Evolutionary conservation across 805 yeast genomes (phyloP).

Genomic region (Myxozyma mucilagina): DNA sequence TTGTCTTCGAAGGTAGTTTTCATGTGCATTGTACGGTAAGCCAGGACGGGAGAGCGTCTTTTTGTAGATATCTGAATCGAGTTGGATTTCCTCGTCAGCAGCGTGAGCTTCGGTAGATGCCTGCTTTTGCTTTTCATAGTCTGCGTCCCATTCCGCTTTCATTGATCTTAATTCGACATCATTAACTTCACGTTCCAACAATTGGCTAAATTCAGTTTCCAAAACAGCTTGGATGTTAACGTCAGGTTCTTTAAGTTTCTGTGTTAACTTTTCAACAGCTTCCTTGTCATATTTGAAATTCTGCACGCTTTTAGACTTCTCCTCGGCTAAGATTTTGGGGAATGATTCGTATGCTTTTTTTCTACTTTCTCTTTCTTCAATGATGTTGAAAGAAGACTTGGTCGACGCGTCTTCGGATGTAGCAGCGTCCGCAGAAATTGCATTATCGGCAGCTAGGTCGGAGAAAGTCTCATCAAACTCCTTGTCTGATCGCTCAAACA

Average conservation of each 20-base stretch:
- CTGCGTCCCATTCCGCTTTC: neutral
- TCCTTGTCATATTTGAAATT: neutral
- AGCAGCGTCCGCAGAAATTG: neutral
- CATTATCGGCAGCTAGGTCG: neutral
- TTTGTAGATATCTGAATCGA: constrained; percentile 2
- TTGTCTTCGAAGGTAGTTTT: constrained; percentile 24
- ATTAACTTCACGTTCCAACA: constrained; percentile 1
- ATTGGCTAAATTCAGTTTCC: neutral
- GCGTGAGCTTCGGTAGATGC: neutral
- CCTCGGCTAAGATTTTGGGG: neutral
- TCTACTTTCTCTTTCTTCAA: neutral
- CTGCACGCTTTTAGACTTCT: neutral
- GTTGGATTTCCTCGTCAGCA: neutral
- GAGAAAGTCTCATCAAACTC: neutral
- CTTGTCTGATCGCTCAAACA: neutral
- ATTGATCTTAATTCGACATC: neutral
- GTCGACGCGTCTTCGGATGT: neutral
- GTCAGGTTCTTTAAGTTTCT: neutral
- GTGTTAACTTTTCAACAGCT: neutral
- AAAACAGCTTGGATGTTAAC: constrained; percentile 4
- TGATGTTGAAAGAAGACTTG: too few species aligned
- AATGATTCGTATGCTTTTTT: neutral
- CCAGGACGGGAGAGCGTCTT: neutral
- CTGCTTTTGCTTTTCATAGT: neutral
- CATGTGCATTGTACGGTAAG: constrained; percentile 20